A percentile compares a stretch with the other conserved stretches of the same genome.
Evolutionary conservation across 768 basidiomycete genomes (phyloP).

Genomic region (Russula dissimulans): DNA sequence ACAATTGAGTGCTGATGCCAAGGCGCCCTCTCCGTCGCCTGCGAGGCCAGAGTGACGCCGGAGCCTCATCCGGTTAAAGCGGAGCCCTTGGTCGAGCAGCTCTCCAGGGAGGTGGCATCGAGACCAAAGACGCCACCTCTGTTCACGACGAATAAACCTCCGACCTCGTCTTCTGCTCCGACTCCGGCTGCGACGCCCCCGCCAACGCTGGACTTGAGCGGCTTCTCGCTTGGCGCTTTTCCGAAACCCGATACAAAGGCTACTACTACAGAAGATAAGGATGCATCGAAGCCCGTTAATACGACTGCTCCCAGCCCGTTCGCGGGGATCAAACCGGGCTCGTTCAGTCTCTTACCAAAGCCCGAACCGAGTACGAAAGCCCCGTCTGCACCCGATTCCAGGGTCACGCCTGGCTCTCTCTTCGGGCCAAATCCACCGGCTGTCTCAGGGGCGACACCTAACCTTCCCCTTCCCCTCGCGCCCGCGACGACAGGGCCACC

Average conservation of each 20-base stretch:
- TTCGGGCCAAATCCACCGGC: background rate
- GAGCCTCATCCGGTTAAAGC: constrained; percentile 2
- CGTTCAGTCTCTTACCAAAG: constrained; percentile 2
- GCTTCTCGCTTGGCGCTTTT: background rate
- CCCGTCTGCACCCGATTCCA: background rate
- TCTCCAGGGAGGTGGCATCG: constrained; percentile 21
- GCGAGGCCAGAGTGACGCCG: constrained; percentile 1
- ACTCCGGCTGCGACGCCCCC: background rate
- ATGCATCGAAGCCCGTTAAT: background rate
- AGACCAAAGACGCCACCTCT: constrained; percentile 39
- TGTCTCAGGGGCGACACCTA: background rate
- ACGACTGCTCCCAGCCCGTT: background rate
- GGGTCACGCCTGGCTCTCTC: background rate
- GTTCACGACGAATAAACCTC: background rate
- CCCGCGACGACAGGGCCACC: constrained; percentile 15
- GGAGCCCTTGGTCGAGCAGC: background rate
- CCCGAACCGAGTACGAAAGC: background rate
- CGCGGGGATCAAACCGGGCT: background rate
- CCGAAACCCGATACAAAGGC: background rate
- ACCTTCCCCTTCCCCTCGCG: constrained; percentile 3
- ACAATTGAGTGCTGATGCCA: constrained; percentile 3
- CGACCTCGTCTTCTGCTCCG: background rate
- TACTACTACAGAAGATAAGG: background rate
- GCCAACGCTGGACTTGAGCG: background rate
- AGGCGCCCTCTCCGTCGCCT: background rate